Conservation (phyloP, 805 yeast species). For the Yamadazyma paraphyllophila region DNA sequence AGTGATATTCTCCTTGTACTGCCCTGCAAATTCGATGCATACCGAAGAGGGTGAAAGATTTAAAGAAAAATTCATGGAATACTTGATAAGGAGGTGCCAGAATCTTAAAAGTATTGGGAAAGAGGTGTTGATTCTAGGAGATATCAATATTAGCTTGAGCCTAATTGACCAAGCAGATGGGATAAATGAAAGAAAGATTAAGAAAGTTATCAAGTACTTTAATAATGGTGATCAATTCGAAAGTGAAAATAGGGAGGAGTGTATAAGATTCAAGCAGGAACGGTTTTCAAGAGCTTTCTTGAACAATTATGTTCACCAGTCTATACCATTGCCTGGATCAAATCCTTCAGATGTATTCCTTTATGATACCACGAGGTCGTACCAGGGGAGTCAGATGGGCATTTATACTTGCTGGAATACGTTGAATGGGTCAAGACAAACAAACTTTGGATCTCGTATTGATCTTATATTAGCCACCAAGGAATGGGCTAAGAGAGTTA, state of each 20-base stretch:
- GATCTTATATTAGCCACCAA: conserved; percentile 61
- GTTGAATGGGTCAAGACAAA: conserved; percentile 67
- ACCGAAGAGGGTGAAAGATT: conserved; percentile 64
- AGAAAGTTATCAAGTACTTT: conserved; percentile 26
- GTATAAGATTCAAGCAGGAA: conserved; percentile 35
- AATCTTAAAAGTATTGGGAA: conserved; percentile 57
- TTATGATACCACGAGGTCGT: conserved; percentile 56
- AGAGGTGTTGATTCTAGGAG: conserved; percentile 80
- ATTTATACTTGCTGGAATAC: conserved; percentile 95
- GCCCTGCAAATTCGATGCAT: conserved; percentile 86
- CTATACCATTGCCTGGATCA: conserved; percentile 4
- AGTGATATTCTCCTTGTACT: conserved; percentile 68
- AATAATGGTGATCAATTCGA: conserved; percentile 14
- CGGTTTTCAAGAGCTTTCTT: conserved; percentile 28
- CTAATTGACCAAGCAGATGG: conserved; percentile 79
- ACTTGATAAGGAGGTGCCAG: conserved; percentile 60
- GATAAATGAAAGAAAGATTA: conserved; percentile 45
- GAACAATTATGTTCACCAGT: conserved; percentile 26
- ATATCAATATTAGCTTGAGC: conserved; percentile 78
- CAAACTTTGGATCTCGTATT: conserved; percentile 84
- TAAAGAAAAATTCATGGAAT: conserved; percentile 55
- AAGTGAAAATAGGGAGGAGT: conserved; percentile 15
- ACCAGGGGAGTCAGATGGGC: conserved; percentile 55
- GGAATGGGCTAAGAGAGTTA: conserved; percentile 27
- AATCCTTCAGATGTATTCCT: conserved; percentile 32